These are phyloP conservation scores for Termitomyces sp. DNA, from an alignment of 768 basidiomycete species.

Conservation along the genomic window DNA sequence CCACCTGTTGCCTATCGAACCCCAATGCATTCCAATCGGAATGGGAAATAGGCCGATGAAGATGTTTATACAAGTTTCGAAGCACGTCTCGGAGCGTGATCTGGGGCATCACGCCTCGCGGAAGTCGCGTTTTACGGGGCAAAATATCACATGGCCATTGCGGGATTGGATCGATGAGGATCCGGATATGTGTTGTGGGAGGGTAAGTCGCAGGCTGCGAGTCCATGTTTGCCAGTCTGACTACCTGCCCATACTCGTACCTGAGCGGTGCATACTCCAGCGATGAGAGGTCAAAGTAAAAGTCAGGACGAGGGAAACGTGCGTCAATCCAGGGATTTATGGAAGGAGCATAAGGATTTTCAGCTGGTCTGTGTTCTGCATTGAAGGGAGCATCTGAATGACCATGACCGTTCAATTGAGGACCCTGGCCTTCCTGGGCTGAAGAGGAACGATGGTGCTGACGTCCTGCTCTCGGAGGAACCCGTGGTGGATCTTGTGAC, in stretches of 20 bases:
- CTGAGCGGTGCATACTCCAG: constrained; percentile 44
- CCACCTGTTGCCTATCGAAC: constrained; percentile 23
- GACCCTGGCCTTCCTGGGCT: not conserved
- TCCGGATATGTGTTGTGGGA: constrained; percentile 44
- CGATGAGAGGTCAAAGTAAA: constrained; percentile 56
- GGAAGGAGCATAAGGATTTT: constrained; percentile 13
- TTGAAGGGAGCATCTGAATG: not conserved
- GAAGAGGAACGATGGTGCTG: not conserved
- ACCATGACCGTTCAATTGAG: not conserved
- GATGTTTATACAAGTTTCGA: constrained; percentile 40
- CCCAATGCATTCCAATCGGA: constrained; percentile 33
- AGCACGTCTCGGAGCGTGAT: constrained; percentile 60
- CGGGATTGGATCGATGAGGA: constrained; percentile 52
- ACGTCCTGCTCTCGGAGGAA: not conserved
- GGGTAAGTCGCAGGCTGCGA: constrained; percentile 55
- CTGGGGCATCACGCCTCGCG: constrained; percentile 42
- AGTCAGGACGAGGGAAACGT: constrained; percentile 36
- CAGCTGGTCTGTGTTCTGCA: not conserved
- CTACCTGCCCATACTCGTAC: constrained; percentile 27
- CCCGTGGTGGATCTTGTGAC: not conserved
- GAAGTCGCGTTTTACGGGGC: constrained; percentile 23
- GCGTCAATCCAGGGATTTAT: constrained; percentile 56
- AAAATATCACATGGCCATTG: constrained; percentile 59
- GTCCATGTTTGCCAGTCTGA: constrained; percentile 21
- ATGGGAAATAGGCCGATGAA: constrained; percentile 43